These are phyloP conservation scores for Lipomyces oligophaga DNA, from an alignment of 805 yeast genomes.

Conservation along the genomic window DNA sequence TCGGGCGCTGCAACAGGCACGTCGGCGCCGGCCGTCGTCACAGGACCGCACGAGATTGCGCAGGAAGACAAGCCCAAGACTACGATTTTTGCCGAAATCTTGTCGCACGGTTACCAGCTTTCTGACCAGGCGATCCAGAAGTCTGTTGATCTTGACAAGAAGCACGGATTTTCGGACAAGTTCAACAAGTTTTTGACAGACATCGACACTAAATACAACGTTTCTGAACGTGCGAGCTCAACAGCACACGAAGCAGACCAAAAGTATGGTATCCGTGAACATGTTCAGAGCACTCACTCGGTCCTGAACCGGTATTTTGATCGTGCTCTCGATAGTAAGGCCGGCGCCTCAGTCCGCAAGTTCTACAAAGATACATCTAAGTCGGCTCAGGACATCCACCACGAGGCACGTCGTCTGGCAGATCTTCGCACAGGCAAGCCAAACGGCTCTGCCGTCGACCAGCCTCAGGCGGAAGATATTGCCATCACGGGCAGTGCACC, in stretches of 20 bases:
- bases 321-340: conserved; percentile 38
- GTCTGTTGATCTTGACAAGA: conserved; percentile 61
- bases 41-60: conserved; percentile 39
- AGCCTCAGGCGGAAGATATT: conserved; percentile 7
- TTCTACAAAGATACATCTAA: conserved; percentile 55
- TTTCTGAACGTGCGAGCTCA: conserved; percentile 24
- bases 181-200: conserved; percentile 55
- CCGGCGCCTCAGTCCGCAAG: conserved; percentile 57
- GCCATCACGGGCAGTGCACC: background rate
- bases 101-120: conserved; percentile 67
- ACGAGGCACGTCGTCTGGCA: conserved; percentile 69
- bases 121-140: conserved; percentile 58
- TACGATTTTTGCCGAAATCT: conserved; percentile 69
- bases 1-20: conserved; percentile 26
- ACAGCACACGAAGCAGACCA: conserved; percentile 36
- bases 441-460: conserved; percentile 4
- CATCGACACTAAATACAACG: conserved; percentile 36
- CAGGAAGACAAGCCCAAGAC: conserved; percentile 78
- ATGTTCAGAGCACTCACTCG: conserved; percentile 36
- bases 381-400: conserved; percentile 63
- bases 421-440: conserved; percentile 47
- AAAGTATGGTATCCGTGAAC: conserved; percentile 43
- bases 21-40: conserved; percentile 19
- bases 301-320: conserved; percentile 34
- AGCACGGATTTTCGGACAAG: conserved; percentile 55